Percentiles rank a stretch among this genome's conserved stretches.
phyloP scores from a whole-genome alignment of 208 protist species.

The Acanthamoeba healyi region DNA sequence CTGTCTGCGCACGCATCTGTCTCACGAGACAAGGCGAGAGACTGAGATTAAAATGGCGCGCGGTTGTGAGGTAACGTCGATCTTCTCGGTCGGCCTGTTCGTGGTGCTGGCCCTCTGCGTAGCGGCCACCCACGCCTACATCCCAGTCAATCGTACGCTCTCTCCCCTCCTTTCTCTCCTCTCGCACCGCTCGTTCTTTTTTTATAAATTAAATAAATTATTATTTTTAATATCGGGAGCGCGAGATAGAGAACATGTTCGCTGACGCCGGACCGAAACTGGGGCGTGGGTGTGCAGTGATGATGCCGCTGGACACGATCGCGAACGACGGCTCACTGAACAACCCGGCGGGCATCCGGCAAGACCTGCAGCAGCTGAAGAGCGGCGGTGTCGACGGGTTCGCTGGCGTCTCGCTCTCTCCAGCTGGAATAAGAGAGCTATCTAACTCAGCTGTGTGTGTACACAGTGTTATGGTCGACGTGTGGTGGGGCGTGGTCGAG shows the following conservation, averaged over 20 bases:
- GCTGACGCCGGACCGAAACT: not conserved
- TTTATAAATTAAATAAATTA: no score
- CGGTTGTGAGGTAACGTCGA: not conserved
- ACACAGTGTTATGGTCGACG: slow-evolving; percentile 90
- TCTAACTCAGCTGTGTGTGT: no score
- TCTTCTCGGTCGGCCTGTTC: not conserved
- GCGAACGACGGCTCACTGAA: slow-evolving; percentile 76
- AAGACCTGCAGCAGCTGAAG: slow-evolving; percentile 81
- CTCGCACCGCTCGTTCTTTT: no score
- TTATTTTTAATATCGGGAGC: no score
- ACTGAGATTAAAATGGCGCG: no score
- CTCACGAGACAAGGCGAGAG: no score
- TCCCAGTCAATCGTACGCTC: slow-evolving; percentile 48
- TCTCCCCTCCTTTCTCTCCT: not conserved
- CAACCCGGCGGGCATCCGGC: slow-evolving; percentile 64
- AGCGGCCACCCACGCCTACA: not conserved
- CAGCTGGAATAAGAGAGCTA: no score
- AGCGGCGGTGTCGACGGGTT: slow-evolving; percentile 70
- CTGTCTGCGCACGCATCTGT: no score
- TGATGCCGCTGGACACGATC: slow-evolving; percentile 87
- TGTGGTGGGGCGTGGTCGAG: slow-evolving; percentile 92
- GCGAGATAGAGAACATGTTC: slow-evolving; percentile 10
- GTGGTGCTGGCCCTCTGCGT: not conserved
- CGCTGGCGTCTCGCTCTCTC: no score
- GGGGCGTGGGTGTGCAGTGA: slow-evolving; percentile 75